phyloP scores from a whole-genome alignment of 345 rosid genomes.

The Linum tenue region DNA sequence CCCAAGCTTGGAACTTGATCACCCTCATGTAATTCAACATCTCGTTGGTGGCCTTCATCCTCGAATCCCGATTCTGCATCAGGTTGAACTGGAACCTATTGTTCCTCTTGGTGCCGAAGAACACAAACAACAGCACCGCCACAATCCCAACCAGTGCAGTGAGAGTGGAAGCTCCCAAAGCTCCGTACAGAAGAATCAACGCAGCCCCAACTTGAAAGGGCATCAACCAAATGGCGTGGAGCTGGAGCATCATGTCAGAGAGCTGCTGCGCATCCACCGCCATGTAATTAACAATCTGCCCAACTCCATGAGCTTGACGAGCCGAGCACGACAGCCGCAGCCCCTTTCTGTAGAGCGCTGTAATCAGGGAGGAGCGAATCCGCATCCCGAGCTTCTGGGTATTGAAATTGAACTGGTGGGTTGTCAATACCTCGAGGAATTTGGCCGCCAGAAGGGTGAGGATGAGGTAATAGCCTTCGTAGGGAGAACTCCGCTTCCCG shows the following conservation, averaged over 20 bases:
- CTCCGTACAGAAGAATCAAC: constrained; percentile 50
- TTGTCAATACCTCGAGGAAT: constrained; percentile 60
- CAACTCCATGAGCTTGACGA: constrained; percentile 86
- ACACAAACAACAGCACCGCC: constrained; percentile 35
- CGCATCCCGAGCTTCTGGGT: constrained; percentile 93
- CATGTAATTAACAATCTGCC: constrained; percentile 97
- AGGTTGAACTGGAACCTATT: constrained; percentile 52
- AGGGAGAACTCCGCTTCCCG: constrained; percentile 61
- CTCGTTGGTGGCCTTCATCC: constrained; percentile 93
- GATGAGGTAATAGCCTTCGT: constrained; percentile 78
- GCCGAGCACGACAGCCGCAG: constrained; percentile 68
- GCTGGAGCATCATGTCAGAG: constrained; percentile 93
- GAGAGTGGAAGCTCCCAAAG: constrained; percentile 50
- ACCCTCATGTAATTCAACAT: constrained; percentile 89
- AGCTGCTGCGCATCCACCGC: constrained; percentile 96
- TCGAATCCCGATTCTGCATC: constrained; percentile 71
- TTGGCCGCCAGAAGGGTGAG: constrained; percentile 60
- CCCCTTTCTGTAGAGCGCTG: constrained; percentile 75
- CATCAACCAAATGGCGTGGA: constrained; percentile 89
- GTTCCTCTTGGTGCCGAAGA: constrained; percentile 53
- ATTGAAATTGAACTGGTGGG: constrained; percentile 82
- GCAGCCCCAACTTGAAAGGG: constrained; percentile 69
- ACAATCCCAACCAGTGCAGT: constrained; percentile 47
- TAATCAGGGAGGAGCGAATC: constrained; percentile 72
- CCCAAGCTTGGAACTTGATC: constrained; percentile 97